A percentile compares a stretch with the other conserved stretches of the same genome.
phyloP scores from a whole-genome alignment of 768 basidiomycete genomes.

The Galerina marginata region DNA sequence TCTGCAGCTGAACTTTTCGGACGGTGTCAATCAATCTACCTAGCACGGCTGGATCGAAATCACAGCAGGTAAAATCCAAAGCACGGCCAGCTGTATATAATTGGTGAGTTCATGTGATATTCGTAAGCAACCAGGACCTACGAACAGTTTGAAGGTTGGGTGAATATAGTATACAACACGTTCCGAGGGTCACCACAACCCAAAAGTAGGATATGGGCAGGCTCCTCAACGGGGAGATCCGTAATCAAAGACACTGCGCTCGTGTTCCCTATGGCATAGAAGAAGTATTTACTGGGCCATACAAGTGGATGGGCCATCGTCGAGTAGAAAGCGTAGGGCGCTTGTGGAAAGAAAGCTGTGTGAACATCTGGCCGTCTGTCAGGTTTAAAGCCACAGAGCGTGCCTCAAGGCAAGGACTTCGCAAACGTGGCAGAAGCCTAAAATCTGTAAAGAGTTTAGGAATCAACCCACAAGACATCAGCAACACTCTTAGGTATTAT shows the following conservation, averaged over 20 bases:
- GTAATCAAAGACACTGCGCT: conserved; percentile 55
- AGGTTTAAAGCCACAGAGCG: too few relatives aligned
- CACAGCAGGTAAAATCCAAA: conserved; percentile 57
- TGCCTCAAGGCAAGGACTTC: too few relatives aligned
- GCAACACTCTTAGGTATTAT: too few relatives aligned
- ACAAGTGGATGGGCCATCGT: conserved; percentile 49
- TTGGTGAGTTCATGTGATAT: too few relatives aligned
- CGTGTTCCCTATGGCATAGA: conserved; percentile 68
- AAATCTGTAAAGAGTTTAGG: too few relatives aligned
- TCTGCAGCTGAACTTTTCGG: background rate
- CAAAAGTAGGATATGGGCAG: conserved; percentile 55
- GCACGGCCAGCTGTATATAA: conserved; percentile 21
- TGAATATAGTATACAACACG: conserved; percentile 53
- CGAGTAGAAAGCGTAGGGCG: too few relatives aligned
- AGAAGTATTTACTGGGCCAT: conserved; percentile 52
- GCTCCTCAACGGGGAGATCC: conserved; percentile 50
- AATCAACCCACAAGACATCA: too few relatives aligned
- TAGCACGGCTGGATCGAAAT: conserved; percentile 51
- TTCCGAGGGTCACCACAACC: conserved; percentile 64
- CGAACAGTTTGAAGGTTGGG: conserved; percentile 6
- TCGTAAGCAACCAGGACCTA: too few relatives aligned
- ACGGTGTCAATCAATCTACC: conserved; percentile 29
- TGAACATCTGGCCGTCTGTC: too few relatives aligned
- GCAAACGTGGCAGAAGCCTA: too few relatives aligned
- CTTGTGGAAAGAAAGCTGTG: too few relatives aligned